Percentiles rank a stretch among this genome's conserved stretches.
Conservation (phyloP, 495 filamentous ascomycete genomes). For the Neurospora sp. region DNA sequence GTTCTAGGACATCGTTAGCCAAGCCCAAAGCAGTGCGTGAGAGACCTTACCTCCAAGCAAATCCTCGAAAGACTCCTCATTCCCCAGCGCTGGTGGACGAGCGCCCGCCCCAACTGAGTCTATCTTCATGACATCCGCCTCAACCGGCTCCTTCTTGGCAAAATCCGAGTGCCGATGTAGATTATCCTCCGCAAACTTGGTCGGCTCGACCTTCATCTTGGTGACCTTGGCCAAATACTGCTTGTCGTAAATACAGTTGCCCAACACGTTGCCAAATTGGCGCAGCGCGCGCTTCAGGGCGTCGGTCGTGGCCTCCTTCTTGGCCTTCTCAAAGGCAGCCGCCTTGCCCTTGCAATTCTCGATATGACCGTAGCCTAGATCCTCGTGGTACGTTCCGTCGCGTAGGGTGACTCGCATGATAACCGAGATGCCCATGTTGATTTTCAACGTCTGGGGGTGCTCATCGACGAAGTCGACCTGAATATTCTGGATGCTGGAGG, state of each 20-base stretch:
- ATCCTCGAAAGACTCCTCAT: slow-evolving; percentile 41
- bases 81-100: slow-evolving; percentile 16
- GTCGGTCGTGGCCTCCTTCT: slow-evolving; percentile 96
- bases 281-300: slow-evolving; percentile 79
- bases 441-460: slow-evolving; percentile 48
- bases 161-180: slow-evolving; percentile 73
- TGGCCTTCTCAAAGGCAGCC: slow-evolving; percentile 90
- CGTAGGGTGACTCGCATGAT: slow-evolving; percentile 79
- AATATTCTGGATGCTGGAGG: slow-evolving; percentile 75
- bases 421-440: slow-evolving; percentile 75
- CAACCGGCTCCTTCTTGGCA: slow-evolving; percentile 44
- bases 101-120: neutral
- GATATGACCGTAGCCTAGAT: slow-evolving; percentile 90
- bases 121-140: slow-evolving; percentile 10
- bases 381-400: slow-evolving; percentile 93
- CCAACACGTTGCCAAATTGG: slow-evolving; percentile 91
- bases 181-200: slow-evolving; percentile 62
- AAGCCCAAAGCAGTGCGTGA: neutral
- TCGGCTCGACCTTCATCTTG: slow-evolving; percentile 60
- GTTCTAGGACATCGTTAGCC: slow-evolving; percentile 31
- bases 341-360: slow-evolving; percentile 94
- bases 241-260: slow-evolving; percentile 97
- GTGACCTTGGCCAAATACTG: slow-evolving; percentile 76
- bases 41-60: slow-evolving; percentile 57
- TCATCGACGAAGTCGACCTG: slow-evolving; percentile 80